Base-by-base conservation (phyloP, 495 filamentous ascomycete species). In the Trypethelium eluteriae region DNA sequence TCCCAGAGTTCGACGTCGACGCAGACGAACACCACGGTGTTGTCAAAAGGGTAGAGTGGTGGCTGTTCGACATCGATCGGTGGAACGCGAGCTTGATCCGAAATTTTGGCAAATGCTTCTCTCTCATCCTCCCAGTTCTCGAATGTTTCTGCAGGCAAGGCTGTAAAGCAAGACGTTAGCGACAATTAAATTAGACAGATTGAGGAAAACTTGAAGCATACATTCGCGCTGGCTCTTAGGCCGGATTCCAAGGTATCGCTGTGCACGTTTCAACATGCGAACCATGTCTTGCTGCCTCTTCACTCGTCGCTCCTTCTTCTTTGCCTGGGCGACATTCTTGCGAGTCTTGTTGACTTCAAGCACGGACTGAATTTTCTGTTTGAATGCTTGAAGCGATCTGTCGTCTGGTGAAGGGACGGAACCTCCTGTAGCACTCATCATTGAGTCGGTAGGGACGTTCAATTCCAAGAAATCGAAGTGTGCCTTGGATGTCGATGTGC, bases 1-100 rank as follows among this genome's bases (percentile, higher is more conserved):
- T 98, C 93, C 68, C 86, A 93, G 7, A 86, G 84, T 74, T 98
- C 94, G 39, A 92, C 73, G 72, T 98, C 93, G 56, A 96, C 77
- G 68, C 82, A 85, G 65, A 96, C 78, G 70, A 98, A 91, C 34
- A 95, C 77, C 1, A 88, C 83, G 5, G 71, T 72, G 6, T 69
- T 69, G 18, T 81, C 76, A 69, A 84, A 84, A 2, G 78, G 75
- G 64, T 78, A 80, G 9, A 78, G 82, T 3, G 73, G 76, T 10
- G 79, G 71, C 39, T 73, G 62, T 14, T 69, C 64, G 3, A 75
- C 11, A 64, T 82, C 72, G n/a, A 83, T 65, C 6, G 71, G 62
- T 12, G 72, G 69, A 32, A 77, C 57, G 18, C 41, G 5, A 41
- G 32, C 18, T 6, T 6, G 12, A 2, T 18, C 35, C 53, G 18